Base-by-base conservation (phyloP, 139 green algal species). In the Chlamydomonas incerta region DNA sequence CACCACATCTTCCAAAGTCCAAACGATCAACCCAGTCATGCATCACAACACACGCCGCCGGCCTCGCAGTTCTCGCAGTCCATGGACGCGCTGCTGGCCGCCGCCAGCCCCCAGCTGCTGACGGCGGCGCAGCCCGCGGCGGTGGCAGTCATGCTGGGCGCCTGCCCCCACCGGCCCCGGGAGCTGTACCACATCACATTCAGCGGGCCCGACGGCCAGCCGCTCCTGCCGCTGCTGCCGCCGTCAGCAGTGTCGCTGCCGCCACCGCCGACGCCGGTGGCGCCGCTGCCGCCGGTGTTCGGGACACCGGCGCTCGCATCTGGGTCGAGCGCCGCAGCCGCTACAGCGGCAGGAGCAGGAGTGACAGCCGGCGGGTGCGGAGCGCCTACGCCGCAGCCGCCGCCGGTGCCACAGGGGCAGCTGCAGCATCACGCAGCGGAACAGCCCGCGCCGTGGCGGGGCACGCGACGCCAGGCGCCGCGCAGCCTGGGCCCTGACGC, bases 141-240 rank as follows among this genome's bases (percentile, higher is more conserved):
- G 1, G 11, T 80, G 52, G 80, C 33, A 26, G 14, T 86, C 33
- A 34, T 55, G 52, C 68, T 86, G 2, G 80, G 80, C 4, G 52
- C 80, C 52, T 62, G 52, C 9, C 68, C 80, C 11, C 34, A 62
- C 34, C 47, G 80, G 11, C 80, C 80, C 8, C 68, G 80, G 26
- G 80, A 86, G 80, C 29, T 86, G 17, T 77, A 79, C 67, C 29
- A 8, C 50, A 41, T 85, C 52, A 71, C 67, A 29, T 84, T 84
- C 41, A 17, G 0, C 28, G 62, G 76, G 0, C 62, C 62, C 35
- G 76, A 83, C 46, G 76, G 60, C 23, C 26, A 3, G 74, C 74
- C 57, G 57, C 55, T 71, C 21, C 57, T 62, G 20, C 8, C 55
- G 55, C 55, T 10, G 18, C 67, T 50, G 31, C 67, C 31, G 31